Percentiles rank a stretch among this genome's conserved stretches.
phyloP scores from a whole-genome alignment of 208 protist species.

The Leishmania tropica region DNA sequence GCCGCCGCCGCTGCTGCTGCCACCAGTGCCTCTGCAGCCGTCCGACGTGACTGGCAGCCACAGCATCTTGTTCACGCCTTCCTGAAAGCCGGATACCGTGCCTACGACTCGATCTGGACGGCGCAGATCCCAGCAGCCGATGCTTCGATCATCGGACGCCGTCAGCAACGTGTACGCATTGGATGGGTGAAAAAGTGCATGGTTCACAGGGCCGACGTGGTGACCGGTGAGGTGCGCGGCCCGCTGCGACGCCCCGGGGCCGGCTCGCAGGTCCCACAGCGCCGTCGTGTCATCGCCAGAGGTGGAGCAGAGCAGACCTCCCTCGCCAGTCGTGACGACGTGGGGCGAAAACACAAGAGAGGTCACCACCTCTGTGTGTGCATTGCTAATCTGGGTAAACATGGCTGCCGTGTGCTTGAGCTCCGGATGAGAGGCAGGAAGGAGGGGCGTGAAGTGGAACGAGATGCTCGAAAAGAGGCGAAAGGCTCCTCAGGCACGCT shows the following conservation, averaged over 20 bases:
- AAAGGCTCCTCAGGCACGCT: neutral
- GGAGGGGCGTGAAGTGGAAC: neutral
- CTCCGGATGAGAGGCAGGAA: neutral
- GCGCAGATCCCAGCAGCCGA: constrained; percentile 77
- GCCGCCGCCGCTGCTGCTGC: constrained; percentile 1
- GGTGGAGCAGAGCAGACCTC: constrained; percentile 66
- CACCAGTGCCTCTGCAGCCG: constrained; percentile 9
- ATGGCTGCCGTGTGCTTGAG: constrained; percentile 20
- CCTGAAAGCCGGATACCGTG: constrained; percentile 58
- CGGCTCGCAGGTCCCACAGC: constrained; percentile 66
- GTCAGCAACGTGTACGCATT: constrained; percentile 53
- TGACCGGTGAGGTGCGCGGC: constrained; percentile 34
- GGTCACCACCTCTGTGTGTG: constrained; percentile 76
- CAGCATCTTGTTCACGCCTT: constrained; percentile 86
- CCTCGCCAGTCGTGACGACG: constrained; percentile 23
- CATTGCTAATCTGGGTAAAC: constrained; percentile 51
- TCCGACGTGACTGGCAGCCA: constrained; percentile 33
- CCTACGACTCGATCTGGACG: constrained; percentile 40
- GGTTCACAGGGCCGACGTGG: constrained; percentile 77
- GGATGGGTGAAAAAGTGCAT: constrained; percentile 62
- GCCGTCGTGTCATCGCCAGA: constrained; percentile 84
- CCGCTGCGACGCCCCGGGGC: constrained; percentile 19
- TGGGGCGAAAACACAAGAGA: constrained; percentile 71
- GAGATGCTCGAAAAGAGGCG: neutral
- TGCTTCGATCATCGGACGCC: constrained; percentile 76